Evolutionary conservation across 352 stramenopile genomes (phyloP).

Genomic region (Hyaloperonospora arabidopsidis): DNA sequence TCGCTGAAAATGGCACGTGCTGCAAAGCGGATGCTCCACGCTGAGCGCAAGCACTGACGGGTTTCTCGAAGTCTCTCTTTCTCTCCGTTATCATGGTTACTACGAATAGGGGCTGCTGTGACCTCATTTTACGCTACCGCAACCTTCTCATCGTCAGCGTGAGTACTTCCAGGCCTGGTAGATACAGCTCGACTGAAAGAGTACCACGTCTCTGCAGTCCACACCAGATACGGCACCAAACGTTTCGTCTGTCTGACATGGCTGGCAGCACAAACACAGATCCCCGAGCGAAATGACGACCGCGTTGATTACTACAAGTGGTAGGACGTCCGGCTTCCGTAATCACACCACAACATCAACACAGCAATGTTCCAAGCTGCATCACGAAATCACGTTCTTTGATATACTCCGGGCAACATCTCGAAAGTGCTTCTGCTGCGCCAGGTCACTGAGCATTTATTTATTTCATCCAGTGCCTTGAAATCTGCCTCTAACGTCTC

Average conservation of each 20-base stretch:
- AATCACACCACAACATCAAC: constrained; percentile 44
- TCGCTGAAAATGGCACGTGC: constrained; percentile 75
- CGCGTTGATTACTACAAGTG: constrained; percentile 63
- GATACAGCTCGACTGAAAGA: constrained; percentile 57
- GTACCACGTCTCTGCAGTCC: constrained; percentile 49
- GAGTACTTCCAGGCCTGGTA: constrained; percentile 47
- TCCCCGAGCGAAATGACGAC: constrained; percentile 34
- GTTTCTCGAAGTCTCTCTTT: constrained; percentile 15
- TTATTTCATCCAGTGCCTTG: constrained; percentile 39
- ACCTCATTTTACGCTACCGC: constrained; percentile 48
- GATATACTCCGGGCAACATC: constrained; percentile 51
- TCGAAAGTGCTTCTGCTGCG: constrained; percentile 46
- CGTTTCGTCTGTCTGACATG: constrained; percentile 42
- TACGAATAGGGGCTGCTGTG: constrained; percentile 38
- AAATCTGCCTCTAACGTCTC: constrained; percentile 71
- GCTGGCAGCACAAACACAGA: constrained; percentile 40
- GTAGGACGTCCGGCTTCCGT: constrained; percentile 49
- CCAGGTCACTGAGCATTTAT: constrained; percentile 52
- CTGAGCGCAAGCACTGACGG: constrained; percentile 14
- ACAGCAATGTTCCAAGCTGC: constrained; percentile 55
- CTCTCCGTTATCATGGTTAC: constrained; percentile 14
- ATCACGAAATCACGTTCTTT: constrained; percentile 22
- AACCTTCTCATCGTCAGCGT: constrained; percentile 26
- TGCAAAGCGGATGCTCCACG: constrained; percentile 60
- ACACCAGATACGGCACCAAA: constrained; percentile 55